Conservation (phyloP, 495 filamentous ascomycete species). For the Physcia stellaris region DNA sequence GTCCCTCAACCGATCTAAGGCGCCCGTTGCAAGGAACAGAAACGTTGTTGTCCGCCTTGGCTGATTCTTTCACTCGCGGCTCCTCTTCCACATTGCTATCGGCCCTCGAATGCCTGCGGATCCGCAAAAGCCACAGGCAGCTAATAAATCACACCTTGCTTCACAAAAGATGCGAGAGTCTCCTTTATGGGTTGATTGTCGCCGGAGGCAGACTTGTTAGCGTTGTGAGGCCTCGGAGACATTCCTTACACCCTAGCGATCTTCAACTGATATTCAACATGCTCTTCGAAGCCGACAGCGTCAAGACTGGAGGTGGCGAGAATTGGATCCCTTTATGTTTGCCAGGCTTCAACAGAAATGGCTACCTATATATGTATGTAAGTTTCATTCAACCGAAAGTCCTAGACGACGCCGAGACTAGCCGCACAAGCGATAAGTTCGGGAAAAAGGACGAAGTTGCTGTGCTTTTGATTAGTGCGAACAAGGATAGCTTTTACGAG, state of each 20-base stretch:
- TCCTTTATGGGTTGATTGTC: conserved; percentile 89
- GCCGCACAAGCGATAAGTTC: conserved; percentile 22
- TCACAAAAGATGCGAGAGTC: conserved; percentile 53
- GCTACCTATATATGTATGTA: conserved; percentile 99
- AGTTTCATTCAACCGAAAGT: conserved; percentile 59
- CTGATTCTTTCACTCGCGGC: conserved; percentile 86
- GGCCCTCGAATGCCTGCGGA: conserved; percentile 76
- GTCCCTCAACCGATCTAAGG: conserved; percentile 81
- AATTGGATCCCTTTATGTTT: conserved; percentile 97
- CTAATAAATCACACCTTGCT: conserved; percentile 77
- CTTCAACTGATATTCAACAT: conserved; percentile 97
- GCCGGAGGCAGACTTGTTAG: conserved; percentile 89
- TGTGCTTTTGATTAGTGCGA: conserved; percentile 78
- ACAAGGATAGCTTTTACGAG: conserved; percentile 87
- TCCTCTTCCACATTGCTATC: conserved; percentile 81
- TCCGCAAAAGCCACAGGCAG: conserved; percentile 76
- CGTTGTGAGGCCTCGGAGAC: conserved; percentile 84
- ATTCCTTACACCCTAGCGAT: conserved; percentile 91
- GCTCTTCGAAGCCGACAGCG: conserved; percentile 88
- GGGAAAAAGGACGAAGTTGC: conserved; percentile 64
- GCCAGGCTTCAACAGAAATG: conserved; percentile 91
- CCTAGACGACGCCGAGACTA: conserved; percentile 25
- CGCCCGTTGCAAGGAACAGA: conserved; percentile 92
- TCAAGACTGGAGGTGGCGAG: conserved; percentile 82
- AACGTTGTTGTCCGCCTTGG: conserved; percentile 74